These are phyloP conservation scores for Apiospora aurea DNA, from an alignment of 2,329 filamentous ascomycete species.

Conservation along the genomic window DNA sequence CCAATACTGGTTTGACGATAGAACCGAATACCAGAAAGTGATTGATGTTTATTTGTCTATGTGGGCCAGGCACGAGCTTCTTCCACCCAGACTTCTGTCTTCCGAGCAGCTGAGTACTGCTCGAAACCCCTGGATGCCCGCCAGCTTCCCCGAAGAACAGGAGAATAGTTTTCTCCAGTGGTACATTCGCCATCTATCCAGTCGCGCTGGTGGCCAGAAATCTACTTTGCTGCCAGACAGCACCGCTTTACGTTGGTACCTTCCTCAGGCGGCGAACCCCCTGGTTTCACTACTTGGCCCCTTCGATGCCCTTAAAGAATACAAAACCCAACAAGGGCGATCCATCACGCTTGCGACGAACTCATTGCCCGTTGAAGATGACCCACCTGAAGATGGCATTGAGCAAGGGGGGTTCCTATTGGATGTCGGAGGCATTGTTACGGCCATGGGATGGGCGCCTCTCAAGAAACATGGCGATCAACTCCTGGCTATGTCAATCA, in stretches of 20 bases:
- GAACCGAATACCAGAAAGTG: slow-evolving; percentile 32
- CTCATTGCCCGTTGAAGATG: slow-evolving; percentile 34
- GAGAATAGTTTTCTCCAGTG: slow-evolving; percentile 35
- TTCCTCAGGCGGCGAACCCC: slow-evolving; percentile 34
- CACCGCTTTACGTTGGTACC: slow-evolving; percentile 35
- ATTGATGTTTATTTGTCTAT: slow-evolving; percentile 36
- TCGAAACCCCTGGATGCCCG: slow-evolving; percentile 39
- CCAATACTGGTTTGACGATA: slow-evolving; percentile 41
- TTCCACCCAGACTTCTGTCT: slow-evolving; percentile 39
- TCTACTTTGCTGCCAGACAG: slow-evolving; percentile 34
- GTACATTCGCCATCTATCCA: slow-evolving; percentile 34
- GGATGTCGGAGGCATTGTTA: slow-evolving; percentile 60
- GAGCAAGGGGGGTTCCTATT: slow-evolving; percentile 56
- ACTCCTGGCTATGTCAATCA: slow-evolving; percentile 58
- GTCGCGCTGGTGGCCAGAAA: slow-evolving; percentile 31
- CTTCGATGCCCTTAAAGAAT: slow-evolving; percentile 36
- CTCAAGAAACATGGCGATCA: slow-evolving; percentile 47
- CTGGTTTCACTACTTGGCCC: slow-evolving; percentile 39
- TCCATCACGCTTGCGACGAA: slow-evolving; percentile 36
- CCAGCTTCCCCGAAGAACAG: slow-evolving; percentile 34
- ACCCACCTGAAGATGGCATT: slow-evolving; percentile 27
- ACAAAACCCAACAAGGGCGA: slow-evolving; percentile 36
- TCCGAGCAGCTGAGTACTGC: slow-evolving; percentile 33
- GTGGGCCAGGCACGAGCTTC: slow-evolving; percentile 40
- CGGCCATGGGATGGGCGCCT: slow-evolving; percentile 61